Percentiles rank a stretch among this genome's conserved stretches.
phyloP scores from a whole-genome alignment of 345 rosid genomes.

The Nephelium lappaceum region DNA sequence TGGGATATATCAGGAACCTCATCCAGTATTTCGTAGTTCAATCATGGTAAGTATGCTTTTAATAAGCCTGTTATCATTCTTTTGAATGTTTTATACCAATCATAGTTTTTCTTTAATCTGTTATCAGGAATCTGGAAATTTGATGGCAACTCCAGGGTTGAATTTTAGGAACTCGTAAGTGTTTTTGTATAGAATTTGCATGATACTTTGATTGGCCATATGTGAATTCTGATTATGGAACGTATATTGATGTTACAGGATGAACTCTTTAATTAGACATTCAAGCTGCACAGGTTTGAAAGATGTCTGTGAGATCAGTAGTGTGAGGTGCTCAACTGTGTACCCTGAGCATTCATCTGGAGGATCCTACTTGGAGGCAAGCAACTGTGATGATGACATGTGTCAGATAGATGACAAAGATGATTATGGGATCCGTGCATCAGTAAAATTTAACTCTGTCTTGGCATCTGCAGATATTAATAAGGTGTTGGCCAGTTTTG shows the following conservation, averaged over 20 bases:
- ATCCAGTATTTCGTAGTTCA: slow-evolving; percentile 44
- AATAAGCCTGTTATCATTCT: slow-evolving; percentile 11
- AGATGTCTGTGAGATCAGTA: slow-evolving; percentile 72
- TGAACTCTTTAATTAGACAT: slow-evolving; percentile 53
- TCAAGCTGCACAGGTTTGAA: slow-evolving; percentile 74
- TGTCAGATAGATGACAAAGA: slow-evolving; percentile 78
- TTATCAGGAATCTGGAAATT: slow-evolving; percentile 60
- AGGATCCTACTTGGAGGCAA: slow-evolving; percentile 47
- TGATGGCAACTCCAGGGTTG: slow-evolving; percentile 43
- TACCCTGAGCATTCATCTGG: slow-evolving; percentile 44
- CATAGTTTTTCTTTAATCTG: slow-evolving; percentile 11
- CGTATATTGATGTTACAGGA: slow-evolving; percentile 38
- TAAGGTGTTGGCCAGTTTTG: slow-evolving; percentile 53
- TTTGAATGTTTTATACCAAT: slow-evolving; percentile 29
- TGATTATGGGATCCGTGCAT: slow-evolving; percentile 55
- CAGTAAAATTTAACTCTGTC: slow-evolving; percentile 49
- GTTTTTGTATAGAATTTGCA: slow-evolving; percentile 14
- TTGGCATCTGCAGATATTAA: slow-evolving; percentile 58
- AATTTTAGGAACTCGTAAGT: slow-evolving; percentile 66
- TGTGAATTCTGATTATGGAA: slow-evolving; percentile 21
- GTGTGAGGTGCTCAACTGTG: slow-evolving; percentile 55
- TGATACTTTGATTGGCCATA: slow-evolving; percentile 1
- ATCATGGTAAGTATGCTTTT: slow-evolving; percentile 46
- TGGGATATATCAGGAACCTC: slow-evolving; percentile 58
- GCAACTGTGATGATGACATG: slow-evolving; percentile 61